A percentile compares a stretch with the other conserved stretches of the same genome.
Conservation (phyloP, 768 basidiomycete genomes). For the Melanogaster broomeanus region DNA sequence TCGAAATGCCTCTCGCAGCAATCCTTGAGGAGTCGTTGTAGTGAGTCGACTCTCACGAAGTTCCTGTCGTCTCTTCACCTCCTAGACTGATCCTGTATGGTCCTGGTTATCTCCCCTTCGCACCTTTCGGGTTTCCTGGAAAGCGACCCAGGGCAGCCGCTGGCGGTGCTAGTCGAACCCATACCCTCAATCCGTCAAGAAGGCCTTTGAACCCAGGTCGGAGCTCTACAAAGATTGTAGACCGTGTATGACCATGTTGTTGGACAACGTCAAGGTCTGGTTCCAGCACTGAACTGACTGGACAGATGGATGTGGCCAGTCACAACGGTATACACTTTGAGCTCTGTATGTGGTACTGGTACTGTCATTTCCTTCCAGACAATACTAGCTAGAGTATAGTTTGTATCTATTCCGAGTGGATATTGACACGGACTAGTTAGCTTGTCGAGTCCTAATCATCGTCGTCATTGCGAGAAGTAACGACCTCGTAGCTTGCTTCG, state of each 20-base stretch:
- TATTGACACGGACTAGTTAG: neutral
- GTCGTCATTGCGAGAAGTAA: no score
- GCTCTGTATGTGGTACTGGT: no score
- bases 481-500: no score
- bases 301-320: neutral
- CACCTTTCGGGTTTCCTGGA: constrained; percentile 5
- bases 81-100: constrained; percentile 21
- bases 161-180: constrained; percentile 9
- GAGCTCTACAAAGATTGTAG: constrained; percentile 39
- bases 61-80: neutral
- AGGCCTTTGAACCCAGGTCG: constrained; percentile 40
- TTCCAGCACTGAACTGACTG: constrained; percentile 1
- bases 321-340: no score
- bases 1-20: constrained; percentile 13
- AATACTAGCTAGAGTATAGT: no score
- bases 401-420: no score
- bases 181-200: constrained; percentile 10
- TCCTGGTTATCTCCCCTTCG: constrained; percentile 1
- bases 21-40: constrained; percentile 25
- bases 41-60: constrained; percentile 18
- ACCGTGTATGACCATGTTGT: constrained; percentile 27
- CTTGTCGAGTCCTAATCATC: neutral
- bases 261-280: constrained; percentile 11
- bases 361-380: no score
- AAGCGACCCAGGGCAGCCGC: constrained; percentile 1